A percentile compares a stretch with the other conserved stretches of the same genome.
Evolutionary conservation across 2,329 filamentous ascomycete genomes (phyloP).

Genomic region (Chaetomiaceae sp.): DNA sequence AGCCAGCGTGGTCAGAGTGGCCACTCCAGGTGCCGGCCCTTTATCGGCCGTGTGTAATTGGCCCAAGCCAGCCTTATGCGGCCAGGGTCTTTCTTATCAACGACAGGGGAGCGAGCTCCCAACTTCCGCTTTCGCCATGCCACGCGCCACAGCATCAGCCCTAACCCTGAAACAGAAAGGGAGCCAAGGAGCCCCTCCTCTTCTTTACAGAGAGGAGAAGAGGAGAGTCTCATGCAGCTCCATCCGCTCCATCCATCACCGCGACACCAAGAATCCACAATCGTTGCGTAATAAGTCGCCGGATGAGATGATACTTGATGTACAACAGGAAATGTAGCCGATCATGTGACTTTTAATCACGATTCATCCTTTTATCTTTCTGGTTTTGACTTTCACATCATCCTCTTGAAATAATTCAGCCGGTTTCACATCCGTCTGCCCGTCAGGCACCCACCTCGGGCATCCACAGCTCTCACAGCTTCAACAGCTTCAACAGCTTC

Average conservation of each 20-base stretch:
- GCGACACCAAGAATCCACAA: not conserved
- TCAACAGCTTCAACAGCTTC: not conserved
- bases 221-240: no score
- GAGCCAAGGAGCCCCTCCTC: no score
- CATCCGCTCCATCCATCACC: no score
- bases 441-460: no score
- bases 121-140: no score
- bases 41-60: conserved; percentile 12
- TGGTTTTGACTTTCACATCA: no score
- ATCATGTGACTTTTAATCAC: not conserved
- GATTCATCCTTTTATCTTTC: not conserved
- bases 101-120: not conserved
- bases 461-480: not conserved
- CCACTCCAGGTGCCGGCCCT: not conserved
- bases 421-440: not conserved
- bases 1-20: conserved; percentile 25
- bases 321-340: not conserved
- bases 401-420: no score
- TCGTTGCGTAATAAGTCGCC: not conserved
- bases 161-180: conserved; percentile 2
- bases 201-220: no score
- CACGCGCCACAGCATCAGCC: not conserved
- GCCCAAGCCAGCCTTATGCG: not conserved
- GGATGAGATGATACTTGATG: no score
- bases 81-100: conserved; percentile 6